These are phyloP conservation scores for Lipomyces sp. DNA, from an alignment of 805 yeast genomes.

Conservation along the genomic window DNA sequence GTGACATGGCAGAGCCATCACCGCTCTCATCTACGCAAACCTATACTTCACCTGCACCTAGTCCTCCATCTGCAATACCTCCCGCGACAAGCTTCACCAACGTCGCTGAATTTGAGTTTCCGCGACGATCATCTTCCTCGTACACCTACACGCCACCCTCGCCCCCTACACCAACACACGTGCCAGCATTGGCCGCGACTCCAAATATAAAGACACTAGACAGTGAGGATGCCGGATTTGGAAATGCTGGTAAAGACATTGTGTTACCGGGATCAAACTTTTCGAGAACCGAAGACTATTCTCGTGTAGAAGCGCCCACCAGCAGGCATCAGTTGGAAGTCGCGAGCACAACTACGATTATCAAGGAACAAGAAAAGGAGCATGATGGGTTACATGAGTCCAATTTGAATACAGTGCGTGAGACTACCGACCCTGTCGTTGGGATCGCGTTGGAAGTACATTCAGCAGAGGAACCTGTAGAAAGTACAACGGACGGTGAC, in stretches of 20 bases:
- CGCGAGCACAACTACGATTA: background rate
- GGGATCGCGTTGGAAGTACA: background rate
- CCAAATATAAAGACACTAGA: background rate
- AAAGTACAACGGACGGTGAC: slow-evolving; percentile 40
- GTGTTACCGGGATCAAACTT: background rate
- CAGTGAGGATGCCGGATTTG: background rate
- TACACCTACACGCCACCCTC: background rate
- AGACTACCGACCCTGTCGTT: background rate
- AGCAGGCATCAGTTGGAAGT: background rate
- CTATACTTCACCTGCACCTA: background rate
- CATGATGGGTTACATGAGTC: background rate
- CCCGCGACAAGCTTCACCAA: background rate
- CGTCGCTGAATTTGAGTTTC: background rate
- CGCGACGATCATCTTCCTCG: background rate
- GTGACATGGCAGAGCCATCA: background rate
- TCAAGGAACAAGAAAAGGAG: slow-evolving; percentile 8
- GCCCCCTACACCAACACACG: background rate
- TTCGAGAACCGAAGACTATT: background rate
- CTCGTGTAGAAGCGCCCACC: background rate
- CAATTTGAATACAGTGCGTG: background rate
- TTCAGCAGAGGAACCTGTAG: slow-evolving; percentile 6
- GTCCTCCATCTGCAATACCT: background rate
- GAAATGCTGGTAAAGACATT: background rate
- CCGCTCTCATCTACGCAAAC: background rate
- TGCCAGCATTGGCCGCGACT: background rate